Evolutionary conservation across 768 basidiomycete genomes (phyloP).

Genomic region (Auricularia heimuer): DNA sequence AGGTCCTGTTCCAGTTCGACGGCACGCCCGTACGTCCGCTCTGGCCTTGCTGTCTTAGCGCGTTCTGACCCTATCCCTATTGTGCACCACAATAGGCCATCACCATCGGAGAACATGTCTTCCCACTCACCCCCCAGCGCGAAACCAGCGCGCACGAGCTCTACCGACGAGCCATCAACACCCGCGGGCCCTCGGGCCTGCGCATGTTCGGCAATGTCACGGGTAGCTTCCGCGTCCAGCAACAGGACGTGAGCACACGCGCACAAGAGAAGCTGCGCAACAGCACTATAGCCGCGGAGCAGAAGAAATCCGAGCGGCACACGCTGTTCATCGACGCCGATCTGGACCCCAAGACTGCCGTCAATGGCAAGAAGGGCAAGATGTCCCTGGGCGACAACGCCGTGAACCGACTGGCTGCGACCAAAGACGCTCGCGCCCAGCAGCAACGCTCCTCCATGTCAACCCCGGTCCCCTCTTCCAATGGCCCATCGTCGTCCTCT

Average conservation of each 20-base stretch:
- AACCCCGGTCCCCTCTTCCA: constrained; percentile 19
- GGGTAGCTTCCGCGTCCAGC: constrained; percentile 63
- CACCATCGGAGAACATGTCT: constrained; percentile 54
- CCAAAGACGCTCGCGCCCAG: constrained; percentile 22
- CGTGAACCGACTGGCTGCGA: constrained; percentile 16
- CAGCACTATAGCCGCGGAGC: constrained; percentile 27
- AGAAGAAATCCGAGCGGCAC: constrained; percentile 40
- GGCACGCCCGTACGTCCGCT: constrained; percentile 39
- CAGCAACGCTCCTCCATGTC: constrained; percentile 6
- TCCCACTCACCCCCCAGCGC: constrained; percentile 41
- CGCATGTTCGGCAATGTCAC: constrained; percentile 65
- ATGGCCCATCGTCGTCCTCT: constrained; percentile 14
- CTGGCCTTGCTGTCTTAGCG: not conserved
- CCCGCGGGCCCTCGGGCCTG: constrained; percentile 49
- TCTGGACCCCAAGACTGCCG: constrained; percentile 15
- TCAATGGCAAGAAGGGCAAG: constrained; percentile 30
- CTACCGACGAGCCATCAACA: constrained; percentile 54
- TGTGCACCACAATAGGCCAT: constrained; percentile 38
- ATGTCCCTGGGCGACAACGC: constrained; percentile 7
- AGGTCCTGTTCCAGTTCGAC: constrained; percentile 53
- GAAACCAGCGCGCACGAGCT: constrained; percentile 60
- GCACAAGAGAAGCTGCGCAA: constrained; percentile 29
- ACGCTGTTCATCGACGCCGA: constrained; percentile 33
- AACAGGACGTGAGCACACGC: constrained; percentile 30
- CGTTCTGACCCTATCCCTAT: not conserved